A percentile compares a stretch with the other conserved stretches of the same genome.
These are phyloP conservation scores for Pseudogymnoascus sp. DNA, from an alignment of 2,329 filamentous ascomycete species.

Conservation along the genomic window DNA sequence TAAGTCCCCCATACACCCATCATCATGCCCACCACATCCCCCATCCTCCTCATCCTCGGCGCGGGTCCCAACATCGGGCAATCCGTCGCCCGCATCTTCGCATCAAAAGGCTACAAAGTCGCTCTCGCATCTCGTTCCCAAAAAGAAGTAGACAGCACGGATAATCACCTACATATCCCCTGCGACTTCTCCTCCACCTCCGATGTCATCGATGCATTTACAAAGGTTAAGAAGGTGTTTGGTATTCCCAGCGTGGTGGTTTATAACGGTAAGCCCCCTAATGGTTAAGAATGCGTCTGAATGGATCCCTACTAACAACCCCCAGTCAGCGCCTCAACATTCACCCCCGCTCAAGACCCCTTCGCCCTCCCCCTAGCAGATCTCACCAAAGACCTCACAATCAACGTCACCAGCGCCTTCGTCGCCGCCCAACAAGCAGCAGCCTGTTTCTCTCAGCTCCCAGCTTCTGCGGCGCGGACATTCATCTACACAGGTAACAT, in stretches of 20 bases:
- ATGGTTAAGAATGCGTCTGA: too few species aligned
- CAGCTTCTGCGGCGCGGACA: constrained; percentile 30
- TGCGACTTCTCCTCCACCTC: constrained; percentile 34
- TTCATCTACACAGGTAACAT: constrained; percentile 43
- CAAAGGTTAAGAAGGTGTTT: constrained; percentile 30
- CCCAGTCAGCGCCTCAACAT: constrained; percentile 22
- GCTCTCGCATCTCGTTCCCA: constrained; percentile 32
- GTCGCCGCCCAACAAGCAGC: constrained; percentile 36
- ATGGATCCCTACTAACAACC: background rate
- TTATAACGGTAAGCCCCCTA: constrained; percentile 33
- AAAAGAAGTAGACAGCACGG: constrained; percentile 25
- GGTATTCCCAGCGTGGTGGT: constrained; percentile 39
- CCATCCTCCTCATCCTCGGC: constrained; percentile 36
- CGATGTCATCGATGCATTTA: constrained; percentile 34
- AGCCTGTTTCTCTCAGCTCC: constrained; percentile 27
- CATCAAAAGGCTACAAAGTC: constrained; percentile 37
- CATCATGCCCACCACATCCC: background rate
- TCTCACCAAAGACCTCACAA: constrained; percentile 30
- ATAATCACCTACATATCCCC: constrained; percentile 30
- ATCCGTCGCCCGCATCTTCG: constrained; percentile 32
- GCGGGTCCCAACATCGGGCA: constrained; percentile 37
- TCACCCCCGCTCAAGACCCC: constrained; percentile 25
- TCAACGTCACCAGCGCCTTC: constrained; percentile 36
- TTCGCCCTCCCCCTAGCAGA: constrained; percentile 22
- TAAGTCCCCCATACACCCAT: too few species aligned